These are phyloP conservation scores for Hericium erinaceus DNA, from an alignment of 768 basidiomycete species.

Conservation along the genomic window DNA sequence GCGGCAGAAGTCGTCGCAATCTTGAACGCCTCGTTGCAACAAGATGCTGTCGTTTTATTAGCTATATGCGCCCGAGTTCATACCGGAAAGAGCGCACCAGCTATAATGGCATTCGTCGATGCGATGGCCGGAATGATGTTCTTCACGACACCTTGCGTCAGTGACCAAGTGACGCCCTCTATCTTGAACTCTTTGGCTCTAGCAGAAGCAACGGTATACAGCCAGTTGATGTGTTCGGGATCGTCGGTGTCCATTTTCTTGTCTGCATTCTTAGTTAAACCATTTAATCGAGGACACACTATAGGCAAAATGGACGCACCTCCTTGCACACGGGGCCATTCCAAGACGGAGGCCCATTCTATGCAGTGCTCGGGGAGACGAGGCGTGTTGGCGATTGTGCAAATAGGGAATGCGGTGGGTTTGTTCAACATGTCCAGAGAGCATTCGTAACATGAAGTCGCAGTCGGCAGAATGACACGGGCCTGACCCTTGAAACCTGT, in stretches of 20 bases:
- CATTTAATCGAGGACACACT: not conserved
- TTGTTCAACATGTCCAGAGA: constrained; percentile 98
- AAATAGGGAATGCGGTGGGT: constrained; percentile 93
- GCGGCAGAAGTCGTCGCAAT: constrained; percentile 93
- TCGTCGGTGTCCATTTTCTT: constrained; percentile 97
- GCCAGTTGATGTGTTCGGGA: constrained; percentile 93
- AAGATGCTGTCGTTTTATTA: constrained; percentile 52
- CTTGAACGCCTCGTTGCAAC: constrained; percentile 99
- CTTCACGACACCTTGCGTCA: constrained; percentile 98
- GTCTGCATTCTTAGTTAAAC: constrained; percentile 37
- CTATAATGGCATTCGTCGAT: constrained; percentile 96
- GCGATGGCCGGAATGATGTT: constrained; percentile 99
- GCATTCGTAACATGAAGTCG: constrained; percentile 97
- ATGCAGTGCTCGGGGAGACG: constrained; percentile 98
- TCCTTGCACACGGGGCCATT: constrained; percentile 93
- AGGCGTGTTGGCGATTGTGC: constrained; percentile 98
- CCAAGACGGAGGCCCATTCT: constrained; percentile 97
- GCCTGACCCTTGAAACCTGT: constrained; percentile 98
- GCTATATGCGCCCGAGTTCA: too few relatives aligned
- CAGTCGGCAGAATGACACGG: constrained; percentile 89
- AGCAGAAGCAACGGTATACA: constrained; percentile 69
- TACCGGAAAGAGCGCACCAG: constrained; percentile 43
- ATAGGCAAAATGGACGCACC: constrained; percentile 35
- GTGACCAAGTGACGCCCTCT: constrained; percentile 95
- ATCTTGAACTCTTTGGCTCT: constrained; percentile 95